A percentile compares a stretch with the other conserved stretches of the same genome.
phyloP scores from a whole-genome alignment of 2,329 filamentous ascomycete genomes.

The Ascomycota sp. region DNA sequence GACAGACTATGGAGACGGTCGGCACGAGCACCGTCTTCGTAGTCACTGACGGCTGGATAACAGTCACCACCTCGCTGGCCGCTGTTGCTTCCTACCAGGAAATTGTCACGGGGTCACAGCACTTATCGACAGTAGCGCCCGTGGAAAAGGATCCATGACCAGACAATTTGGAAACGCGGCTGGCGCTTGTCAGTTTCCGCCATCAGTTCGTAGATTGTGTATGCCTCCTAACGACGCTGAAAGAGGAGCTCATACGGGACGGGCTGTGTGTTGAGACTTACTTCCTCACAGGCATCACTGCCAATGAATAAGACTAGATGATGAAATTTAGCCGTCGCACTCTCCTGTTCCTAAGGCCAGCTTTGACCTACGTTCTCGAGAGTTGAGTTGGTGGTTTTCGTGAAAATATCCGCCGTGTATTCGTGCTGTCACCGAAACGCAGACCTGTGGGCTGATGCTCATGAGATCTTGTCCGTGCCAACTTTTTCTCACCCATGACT shows the following conservation, averaged over 20 bases:
- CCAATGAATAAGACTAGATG: slow-evolving; percentile 8
- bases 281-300: slow-evolving; percentile 4
- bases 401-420: slow-evolving; percentile 5
- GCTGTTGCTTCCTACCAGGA: slow-evolving; percentile 7
- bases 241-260: no score
- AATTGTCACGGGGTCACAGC: slow-evolving; percentile 4
- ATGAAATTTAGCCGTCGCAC: neutral
- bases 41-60: slow-evolving; percentile 1
- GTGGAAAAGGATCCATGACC: neutral
- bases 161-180: neutral
- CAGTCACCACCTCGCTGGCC: slow-evolving; percentile 3
- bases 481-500: no score
- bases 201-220: slow-evolving; percentile 2
- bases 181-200: neutral
- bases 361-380: slow-evolving; percentile 3
- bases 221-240: neutral
- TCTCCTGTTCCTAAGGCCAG: neutral
- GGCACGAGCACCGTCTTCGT: slow-evolving; percentile 4
- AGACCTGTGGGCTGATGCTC: no score
- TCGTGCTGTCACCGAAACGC: slow-evolving; percentile 4
- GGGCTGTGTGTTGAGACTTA: no score
- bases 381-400: slow-evolving; percentile 4
- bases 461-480: no score
- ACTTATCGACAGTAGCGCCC: neutral
- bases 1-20: slow-evolving; percentile 13